phyloP scores from a whole-genome alignment of 768 basidiomycete species.

The Mycena filopes region DNA sequence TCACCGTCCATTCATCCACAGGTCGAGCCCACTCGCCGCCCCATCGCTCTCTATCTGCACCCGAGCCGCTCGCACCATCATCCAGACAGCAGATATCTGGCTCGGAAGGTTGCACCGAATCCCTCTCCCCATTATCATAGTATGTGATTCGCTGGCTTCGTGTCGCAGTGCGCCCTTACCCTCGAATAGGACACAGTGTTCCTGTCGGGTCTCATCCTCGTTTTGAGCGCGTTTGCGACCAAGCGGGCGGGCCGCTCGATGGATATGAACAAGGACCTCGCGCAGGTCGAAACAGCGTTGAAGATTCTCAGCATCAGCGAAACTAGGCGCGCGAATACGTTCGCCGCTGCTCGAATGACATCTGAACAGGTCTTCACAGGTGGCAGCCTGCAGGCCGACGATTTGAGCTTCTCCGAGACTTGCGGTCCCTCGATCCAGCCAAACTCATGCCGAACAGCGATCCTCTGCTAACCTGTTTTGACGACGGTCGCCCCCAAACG shows the following conservation, averaged over 20 bases:
- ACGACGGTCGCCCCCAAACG: too few relatives aligned
- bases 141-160: neutral
- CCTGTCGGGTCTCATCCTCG: constrained; percentile 17
- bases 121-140: constrained; percentile 6
- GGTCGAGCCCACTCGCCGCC: constrained; percentile 41
- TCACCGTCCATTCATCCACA: constrained; percentile 58
- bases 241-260: constrained; percentile 9
- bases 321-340: constrained; percentile 42
- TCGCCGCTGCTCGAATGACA: neutral
- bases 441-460: neutral
- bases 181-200: neutral
- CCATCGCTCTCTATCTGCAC: constrained; percentile 64
- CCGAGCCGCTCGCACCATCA: constrained; percentile 59
- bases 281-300: neutral
- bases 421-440: constrained; percentile 41
- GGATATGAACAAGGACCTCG: constrained; percentile 4
- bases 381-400: constrained; percentile 13
- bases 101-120: constrained; percentile 2
- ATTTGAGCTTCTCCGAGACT: constrained; percentile 31
- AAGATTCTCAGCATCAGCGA: constrained; percentile 7
- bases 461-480: too few relatives aligned
- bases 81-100: constrained; percentile 51
- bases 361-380: neutral
- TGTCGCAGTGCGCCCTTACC: neutral
- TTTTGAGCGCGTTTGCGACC: neutral